Evolutionary conservation across 257 asterid genomes (phyloP).

Genomic region (Solanum neorickii): DNA sequence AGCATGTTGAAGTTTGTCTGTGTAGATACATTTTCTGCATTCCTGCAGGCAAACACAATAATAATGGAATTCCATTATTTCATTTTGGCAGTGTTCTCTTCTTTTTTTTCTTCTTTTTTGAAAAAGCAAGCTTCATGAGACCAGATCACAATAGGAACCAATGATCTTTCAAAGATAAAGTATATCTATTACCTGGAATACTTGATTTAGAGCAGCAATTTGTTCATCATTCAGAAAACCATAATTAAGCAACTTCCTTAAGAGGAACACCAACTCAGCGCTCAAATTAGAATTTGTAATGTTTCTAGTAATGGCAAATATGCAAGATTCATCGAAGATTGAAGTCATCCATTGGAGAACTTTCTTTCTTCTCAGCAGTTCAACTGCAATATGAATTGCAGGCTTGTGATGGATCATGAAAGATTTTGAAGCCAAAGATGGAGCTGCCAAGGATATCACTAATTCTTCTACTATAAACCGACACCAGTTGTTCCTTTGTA

Average conservation of each 20-base stretch:
- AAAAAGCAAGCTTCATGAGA: background rate
- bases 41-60: constrained; percentile 29
- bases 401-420: constrained; percentile 53
- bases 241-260: constrained; percentile 51
- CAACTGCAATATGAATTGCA: constrained; percentile 45
- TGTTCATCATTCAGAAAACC: constrained; percentile 58
- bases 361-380: constrained; percentile 42
- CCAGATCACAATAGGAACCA: background rate
- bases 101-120: background rate
- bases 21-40: constrained; percentile 46
- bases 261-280: constrained; percentile 49
- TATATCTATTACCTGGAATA: constrained; percentile 55
- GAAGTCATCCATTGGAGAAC: constrained; percentile 52
- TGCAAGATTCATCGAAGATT: constrained; percentile 49
- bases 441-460: constrained; percentile 56
- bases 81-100: background rate
- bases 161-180: background rate
- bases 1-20: constrained; percentile 26
- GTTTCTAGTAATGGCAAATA: constrained; percentile 39
- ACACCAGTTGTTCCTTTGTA: constrained; percentile 44
- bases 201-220: constrained; percentile 38
- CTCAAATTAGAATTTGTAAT: constrained; percentile 38
- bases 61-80: background rate
- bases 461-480: constrained; percentile 80
- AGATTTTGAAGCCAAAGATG: constrained; percentile 40